phyloP scores from a whole-genome alignment of 164 flowering plant genomes.

The Saururus chinensis region DNA sequence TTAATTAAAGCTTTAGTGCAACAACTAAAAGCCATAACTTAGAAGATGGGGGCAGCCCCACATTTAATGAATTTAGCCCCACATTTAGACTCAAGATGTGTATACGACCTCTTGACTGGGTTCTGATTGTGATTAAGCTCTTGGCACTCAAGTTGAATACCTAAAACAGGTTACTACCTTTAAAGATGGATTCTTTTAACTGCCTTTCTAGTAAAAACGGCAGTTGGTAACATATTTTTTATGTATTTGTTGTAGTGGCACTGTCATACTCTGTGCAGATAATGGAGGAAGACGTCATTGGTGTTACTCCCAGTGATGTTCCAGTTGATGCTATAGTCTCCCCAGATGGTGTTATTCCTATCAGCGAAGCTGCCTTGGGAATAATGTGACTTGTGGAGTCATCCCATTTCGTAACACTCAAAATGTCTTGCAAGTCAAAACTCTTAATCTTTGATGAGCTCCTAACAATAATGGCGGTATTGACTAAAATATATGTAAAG shows the following conservation, averaged over 20 bases:
- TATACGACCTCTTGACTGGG: not conserved
- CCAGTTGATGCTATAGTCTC: constrained; percentile 73
- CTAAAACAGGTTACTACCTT: too few species aligned
- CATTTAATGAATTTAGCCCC: not conserved
- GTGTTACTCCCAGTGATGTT: constrained; percentile 62
- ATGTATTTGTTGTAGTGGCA: constrained; percentile 64
- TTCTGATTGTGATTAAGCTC: not conserved
- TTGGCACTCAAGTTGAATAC: not conserved
- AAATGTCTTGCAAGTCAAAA: not conserved
- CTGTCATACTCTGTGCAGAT: constrained; percentile 81
- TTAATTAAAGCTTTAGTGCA: not conserved
- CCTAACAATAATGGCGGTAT: too few species aligned
- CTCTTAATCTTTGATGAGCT: too few species aligned
- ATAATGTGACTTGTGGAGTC: constrained; percentile 19
- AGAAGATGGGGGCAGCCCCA: too few species aligned
- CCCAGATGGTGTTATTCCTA: constrained; percentile 67
- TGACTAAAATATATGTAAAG: too few species aligned
- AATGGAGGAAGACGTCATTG: constrained; percentile 67
- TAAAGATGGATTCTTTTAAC: not conserved
- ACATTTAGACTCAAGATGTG: not conserved
- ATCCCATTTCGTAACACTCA: not conserved
- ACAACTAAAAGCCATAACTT: not conserved
- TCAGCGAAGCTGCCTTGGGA: constrained; percentile 46
- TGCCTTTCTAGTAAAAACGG: not conserved
- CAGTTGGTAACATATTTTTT: not conserved